Evolutionary conservation across 345 rosid genomes (phyloP).

Genomic region (Psidium friedrichsthalianum): DNA sequence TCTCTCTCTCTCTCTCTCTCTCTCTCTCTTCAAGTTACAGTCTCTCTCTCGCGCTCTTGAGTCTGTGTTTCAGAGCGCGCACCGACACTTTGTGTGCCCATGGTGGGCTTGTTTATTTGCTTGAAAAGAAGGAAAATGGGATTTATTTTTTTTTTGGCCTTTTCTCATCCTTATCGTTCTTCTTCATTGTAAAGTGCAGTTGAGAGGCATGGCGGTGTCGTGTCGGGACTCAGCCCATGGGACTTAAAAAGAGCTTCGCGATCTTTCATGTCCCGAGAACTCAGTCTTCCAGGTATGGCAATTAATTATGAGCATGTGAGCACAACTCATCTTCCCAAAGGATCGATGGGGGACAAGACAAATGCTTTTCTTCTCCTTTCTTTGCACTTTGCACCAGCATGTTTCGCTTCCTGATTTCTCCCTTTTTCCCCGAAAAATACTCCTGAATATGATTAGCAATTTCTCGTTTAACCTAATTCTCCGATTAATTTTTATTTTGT

Average conservation of each 20-base stretch:
- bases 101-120: background rate
- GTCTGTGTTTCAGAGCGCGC: background rate
- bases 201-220: background rate
- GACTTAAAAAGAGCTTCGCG: background rate
- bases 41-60: background rate
- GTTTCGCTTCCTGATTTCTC: background rate
- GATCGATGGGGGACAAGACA: background rate
- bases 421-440: background rate
- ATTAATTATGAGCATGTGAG: background rate
- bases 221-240: background rate
- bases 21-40: background rate
- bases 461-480: background rate
- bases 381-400: background rate
- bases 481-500: background rate
- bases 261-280: background rate
- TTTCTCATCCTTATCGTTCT: background rate
- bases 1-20: background rate
- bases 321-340: background rate
- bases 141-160: too few species aligned
- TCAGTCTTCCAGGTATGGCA: background rate
- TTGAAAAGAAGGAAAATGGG: background rate
- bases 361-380: background rate
- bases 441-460: background rate
- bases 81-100: background rate
- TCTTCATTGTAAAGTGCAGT: background rate